Base-by-base conservation (phyloP, 2,329 filamentous ascomycete species). In the Penicillium freii region DNA sequence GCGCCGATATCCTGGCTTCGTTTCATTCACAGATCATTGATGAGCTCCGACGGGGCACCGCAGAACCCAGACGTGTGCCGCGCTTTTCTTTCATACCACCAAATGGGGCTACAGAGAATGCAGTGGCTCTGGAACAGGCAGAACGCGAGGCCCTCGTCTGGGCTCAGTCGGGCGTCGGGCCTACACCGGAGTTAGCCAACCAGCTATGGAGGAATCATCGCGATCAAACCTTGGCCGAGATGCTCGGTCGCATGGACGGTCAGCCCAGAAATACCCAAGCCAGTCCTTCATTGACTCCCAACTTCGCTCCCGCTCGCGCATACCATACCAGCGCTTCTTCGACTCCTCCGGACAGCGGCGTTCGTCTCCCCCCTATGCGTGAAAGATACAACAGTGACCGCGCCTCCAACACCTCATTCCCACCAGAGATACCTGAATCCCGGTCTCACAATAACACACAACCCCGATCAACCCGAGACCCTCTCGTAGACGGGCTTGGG, bases 401-500 rank as follows among this genome's bases (percentile, higher is more conserved):
- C 15, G 44, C 59, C 25, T 52, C 64, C 21, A 60, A 29, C 53
- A 71, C 33, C 67, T 72, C 43, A 70, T 75, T 61, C 70, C 71
- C 36, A 69, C 68, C 39, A 5, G 53, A 51, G 9, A 49, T 44
- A 34, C 29, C 21, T 23, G 38, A 43, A 9, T 4, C 5, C 3
- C 53, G n/a, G 21, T 31, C 23, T 29, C 63, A 69, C 23, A 66
- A 65, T 34, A 66, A 65, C 36, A 65, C 66, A 34, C 61, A 62
- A 42, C 63, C 52, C 27, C 59, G 64, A 46, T 39, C 65, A 21
- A 57, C 53, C 43, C 64, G 60, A 5, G 67, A 66, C 19, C 53
- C 69, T 15, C 55, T 58, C 50, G 61, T 88, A 1, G 87, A 95
- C 73, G 91, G 91, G 4, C 82, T 96, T 17, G 92, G 91, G 38